Conservation (phyloP, 768 basidiomycete species). For the Boletus rubroflammeus region DNA sequence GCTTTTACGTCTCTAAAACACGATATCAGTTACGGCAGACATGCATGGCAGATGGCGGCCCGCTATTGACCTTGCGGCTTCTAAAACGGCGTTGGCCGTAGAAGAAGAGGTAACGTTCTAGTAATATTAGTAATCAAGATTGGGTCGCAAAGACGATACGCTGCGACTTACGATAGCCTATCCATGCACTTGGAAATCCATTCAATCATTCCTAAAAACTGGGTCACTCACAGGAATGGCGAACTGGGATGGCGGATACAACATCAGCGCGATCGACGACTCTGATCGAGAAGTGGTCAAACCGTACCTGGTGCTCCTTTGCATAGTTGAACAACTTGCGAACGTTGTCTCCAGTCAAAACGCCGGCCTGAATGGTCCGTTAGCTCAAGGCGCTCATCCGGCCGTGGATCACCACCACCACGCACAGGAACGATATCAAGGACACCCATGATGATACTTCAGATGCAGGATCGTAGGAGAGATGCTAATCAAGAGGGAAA, state of each 20-base stretch:
- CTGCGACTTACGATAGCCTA: conserved; percentile 72
- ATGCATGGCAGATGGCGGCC: neutral
- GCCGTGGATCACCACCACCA: conserved; percentile 31
- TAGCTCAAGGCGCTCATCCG: neutral
- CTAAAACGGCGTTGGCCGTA: conserved; percentile 88
- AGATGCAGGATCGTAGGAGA: conserved; percentile 7
- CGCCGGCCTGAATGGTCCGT: conserved; percentile 64
- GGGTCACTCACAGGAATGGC: conserved; percentile 71
- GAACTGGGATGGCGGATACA: conserved; percentile 45
- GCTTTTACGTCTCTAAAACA: conserved; percentile 81
- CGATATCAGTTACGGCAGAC: conserved; percentile 11
- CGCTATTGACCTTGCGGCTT: conserved; percentile 79
- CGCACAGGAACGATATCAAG: conserved; percentile 83
- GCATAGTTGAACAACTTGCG: conserved; percentile 96
- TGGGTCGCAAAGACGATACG: neutral
- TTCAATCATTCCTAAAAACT: neutral
- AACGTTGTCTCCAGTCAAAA: conserved; percentile 92
- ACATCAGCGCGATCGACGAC: conserved; percentile 3
- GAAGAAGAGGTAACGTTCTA: conserved; percentile 98
- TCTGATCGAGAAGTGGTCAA: neutral
- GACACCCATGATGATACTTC: conserved; percentile 55
- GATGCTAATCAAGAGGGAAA: conserved; percentile 6
- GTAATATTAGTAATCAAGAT: neutral
- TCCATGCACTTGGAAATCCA: neutral
- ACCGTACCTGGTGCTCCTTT: conserved; percentile 72